Evolutionary conservation across 371 early-diverging fungal genomes (phyloP).

Genomic region (Saksenaea oblongispora): DNA sequence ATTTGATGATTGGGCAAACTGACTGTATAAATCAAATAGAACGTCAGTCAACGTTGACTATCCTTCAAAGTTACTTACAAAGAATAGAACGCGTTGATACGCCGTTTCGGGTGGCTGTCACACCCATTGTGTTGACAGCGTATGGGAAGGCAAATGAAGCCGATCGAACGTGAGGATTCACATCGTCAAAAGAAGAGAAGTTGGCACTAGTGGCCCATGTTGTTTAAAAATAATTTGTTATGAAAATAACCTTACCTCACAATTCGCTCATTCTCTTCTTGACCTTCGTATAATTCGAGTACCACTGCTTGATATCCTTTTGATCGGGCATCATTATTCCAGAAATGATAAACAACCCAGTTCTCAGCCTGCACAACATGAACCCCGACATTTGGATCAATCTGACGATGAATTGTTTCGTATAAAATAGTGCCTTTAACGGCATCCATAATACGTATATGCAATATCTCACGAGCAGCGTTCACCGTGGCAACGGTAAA

Average conservation of each 20-base stretch:
- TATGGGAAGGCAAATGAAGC: conserved; percentile 79
- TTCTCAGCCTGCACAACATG: conserved; percentile 81
- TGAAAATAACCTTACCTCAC: conserved; percentile 56
- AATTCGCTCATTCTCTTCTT: conserved; percentile 69
- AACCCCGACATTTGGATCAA: conserved; percentile 59
- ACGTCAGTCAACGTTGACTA: not conserved
- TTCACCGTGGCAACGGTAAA: conserved; percentile 64
- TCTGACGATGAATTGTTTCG: conserved; percentile 67
- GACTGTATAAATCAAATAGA: conserved; percentile 36
- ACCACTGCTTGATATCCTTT: conserved; percentile 69
- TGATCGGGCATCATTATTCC: conserved; percentile 67
- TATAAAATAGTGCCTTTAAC: conserved; percentile 85
- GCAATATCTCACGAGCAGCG: conserved; percentile 34
- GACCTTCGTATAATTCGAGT: conserved; percentile 86
- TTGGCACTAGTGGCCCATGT: too few species aligned
- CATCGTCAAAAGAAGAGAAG: conserved; percentile 73
- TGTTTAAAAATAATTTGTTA: too few species aligned
- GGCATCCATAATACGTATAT: conserved; percentile 79
- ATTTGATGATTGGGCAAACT: conserved; percentile 73
- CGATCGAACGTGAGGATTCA: conserved; percentile 73
- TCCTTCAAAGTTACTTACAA: conserved; percentile 41
- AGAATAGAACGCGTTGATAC: conserved; percentile 87
- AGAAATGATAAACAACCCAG: conserved; percentile 87
- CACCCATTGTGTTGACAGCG: conserved; percentile 72
- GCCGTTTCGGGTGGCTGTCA: conserved; percentile 82